Percentiles rank a stretch among this genome's conserved stretches.
phyloP scores from a whole-genome alignment of 257 asterid genomes.

The Pogostemon cablin region DNA sequence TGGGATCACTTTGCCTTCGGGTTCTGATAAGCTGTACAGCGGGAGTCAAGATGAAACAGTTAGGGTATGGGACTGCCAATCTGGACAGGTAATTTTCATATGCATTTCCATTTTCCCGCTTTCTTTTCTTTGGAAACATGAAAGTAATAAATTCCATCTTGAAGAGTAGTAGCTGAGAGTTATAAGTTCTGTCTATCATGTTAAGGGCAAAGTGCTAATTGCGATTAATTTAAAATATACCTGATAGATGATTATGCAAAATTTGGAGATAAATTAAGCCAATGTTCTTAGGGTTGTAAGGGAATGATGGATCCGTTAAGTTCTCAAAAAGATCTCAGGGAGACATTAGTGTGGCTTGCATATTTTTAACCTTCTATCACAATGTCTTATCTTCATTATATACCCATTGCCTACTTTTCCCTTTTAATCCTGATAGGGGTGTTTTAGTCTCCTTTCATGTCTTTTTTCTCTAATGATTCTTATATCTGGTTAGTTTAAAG shows the following conservation, averaged over 20 bases:
- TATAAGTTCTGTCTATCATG: not conserved
- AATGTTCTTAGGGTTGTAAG: not conserved
- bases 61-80: constrained; percentile 97
- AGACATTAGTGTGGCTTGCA: not conserved
- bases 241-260: constrained; percentile 1
- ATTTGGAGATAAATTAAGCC: constrained; percentile 1
- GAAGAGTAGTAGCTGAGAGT: not conserved
- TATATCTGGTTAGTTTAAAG: not conserved
- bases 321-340: not conserved
- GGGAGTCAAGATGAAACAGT: constrained; percentile 93
- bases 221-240: not conserved
- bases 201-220: constrained; percentile 14
- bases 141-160: not conserved
- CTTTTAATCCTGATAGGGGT: not conserved
- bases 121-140: constrained; percentile 12
- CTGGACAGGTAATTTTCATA: constrained; percentile 73
- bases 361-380: not conserved
- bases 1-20: constrained; percentile 85
- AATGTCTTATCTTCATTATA: not conserved
- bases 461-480: not conserved
- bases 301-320: not conserved
- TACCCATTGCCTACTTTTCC: not conserved
- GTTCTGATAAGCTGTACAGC: constrained; percentile 89
- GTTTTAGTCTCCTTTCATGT: not conserved
- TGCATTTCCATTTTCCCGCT: not conserved